Base-by-base conservation (phyloP, 2,329 filamentous ascomycete genomes). In the Aspergillus neoniger region DNA sequence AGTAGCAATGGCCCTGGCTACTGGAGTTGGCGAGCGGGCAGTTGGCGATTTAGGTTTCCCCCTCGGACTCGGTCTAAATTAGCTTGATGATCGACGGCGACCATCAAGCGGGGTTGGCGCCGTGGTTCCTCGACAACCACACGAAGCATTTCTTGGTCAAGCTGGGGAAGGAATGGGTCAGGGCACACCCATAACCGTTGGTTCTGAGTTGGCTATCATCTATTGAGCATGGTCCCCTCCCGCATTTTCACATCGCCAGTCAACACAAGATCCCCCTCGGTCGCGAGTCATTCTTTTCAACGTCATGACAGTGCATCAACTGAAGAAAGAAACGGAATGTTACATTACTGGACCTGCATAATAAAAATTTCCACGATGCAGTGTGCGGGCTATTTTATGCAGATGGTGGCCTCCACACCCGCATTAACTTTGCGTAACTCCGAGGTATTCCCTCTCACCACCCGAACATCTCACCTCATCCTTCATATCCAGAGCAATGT, bases 71-170 rank as follows among this genome's bases (percentile, higher is more conserved):
- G 41, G 21, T 44, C 56, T 55, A 51, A 49, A 43, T 58, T 63
- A 60, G 56, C 32, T 50, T 32, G 30, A 48, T 52, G 64, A 62
- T 65, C 62, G 58, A 56, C 63, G 57, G 56, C 54, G 54, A 15
- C 38, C 51, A 49, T 56, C 36, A 59, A 57, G 55, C 62, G 52
- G 53, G 58, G 61, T 61, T 65, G 60, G 57, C 50, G 25, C 43
- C 44, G 47, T 53, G 48, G 61, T 54, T 62, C 57, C 53, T 57
- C 48, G 48, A 36, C 32, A 36, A 36, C 58, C 62, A 61, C 62
- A 50, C 55, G 43, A 61, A 60, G 41, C 28, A 30, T 30, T 32
- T 58, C 62, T 63, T 64, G 58, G 58, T 61, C 59, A 30, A 48
- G 52, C 36, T 51, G 52, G 52, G 52, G 52, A 39, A 57, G 36